Base-by-base conservation (phyloP, 371 early-diverging fungal genomes). In the Mortierella sp. region DNA sequence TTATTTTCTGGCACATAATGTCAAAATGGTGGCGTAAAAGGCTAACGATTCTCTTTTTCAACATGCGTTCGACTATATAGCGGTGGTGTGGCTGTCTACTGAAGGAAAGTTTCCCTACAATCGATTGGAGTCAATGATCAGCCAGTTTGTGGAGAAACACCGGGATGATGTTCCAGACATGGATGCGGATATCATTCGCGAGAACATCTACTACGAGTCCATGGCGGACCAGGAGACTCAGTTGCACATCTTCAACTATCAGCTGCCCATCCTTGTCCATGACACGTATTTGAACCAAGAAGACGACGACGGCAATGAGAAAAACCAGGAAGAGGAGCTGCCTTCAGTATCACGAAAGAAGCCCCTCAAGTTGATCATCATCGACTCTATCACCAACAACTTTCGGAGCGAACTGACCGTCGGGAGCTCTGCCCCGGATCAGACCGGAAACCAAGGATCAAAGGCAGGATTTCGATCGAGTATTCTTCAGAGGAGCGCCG, bases 311-410 rank as follows among this genome's bases (percentile, higher is more conserved):
- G 56, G 21, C 32, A 58, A 68, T 41, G 35, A 41, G 14, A 5
- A 2, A 51, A 43, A n/a, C 10, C 46, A 55, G 21, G 71, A 48
- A 21, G 38, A 11, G 8, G 71, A 74, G 27, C 41, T 32, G 0
- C 7, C 10, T 18, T 27, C 14, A n/a, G 41, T n/a, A 18, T 71
- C 55, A 21, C 72, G 83, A 14, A 82, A 87, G 12, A 89, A 90
- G 46, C 78, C 82, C 7, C 89, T 96, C 29, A 89, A 92, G 1
- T 83, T 97, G 35, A 88, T 98, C 27, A 91, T 98, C 12, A 90
- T 98, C 48, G 98, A 98, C 86, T 96, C 97, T 0, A 94, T 98
- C n/a, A 92, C 96, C 24, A 94, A 96, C 10, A 92, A 93, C 49
- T 93, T 96, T 82, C 91, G 96, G 29, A 91, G 92, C 51, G 93